Conservation (phyloP, 2,329 filamentous ascomycete genomes). For the Dothideomycetes sp. region DNA sequence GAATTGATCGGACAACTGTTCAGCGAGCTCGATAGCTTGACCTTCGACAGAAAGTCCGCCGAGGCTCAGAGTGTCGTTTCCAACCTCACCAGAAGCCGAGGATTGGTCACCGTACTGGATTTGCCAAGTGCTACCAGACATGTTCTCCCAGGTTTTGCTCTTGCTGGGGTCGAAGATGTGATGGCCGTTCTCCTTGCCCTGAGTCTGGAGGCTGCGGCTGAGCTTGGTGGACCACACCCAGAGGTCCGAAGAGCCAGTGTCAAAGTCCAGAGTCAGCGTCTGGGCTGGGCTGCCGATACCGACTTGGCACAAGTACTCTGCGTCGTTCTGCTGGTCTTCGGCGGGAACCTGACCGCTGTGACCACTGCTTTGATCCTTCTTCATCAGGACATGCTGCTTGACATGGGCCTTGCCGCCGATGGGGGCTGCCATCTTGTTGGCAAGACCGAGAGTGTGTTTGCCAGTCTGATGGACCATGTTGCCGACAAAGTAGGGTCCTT, state of each 20-base stretch:
- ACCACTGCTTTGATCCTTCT: conserved; percentile 25
- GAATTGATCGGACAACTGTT: conserved; percentile 50
- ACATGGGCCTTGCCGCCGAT: conserved; percentile 42
- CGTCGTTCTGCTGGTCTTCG: conserved; percentile 59
- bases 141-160: conserved; percentile 50
- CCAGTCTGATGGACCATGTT: conserved; percentile 42
- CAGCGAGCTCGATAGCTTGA: conserved; percentile 58
- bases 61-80: conserved; percentile 52
- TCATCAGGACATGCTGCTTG: conserved; percentile 40
- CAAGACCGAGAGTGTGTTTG: conserved; percentile 25
- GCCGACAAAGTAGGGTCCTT: conserved; percentile 51
- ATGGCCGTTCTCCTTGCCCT: conserved; percentile 34
- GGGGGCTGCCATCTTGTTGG: conserved; percentile 21
- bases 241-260: conserved; percentile 61
- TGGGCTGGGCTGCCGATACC: conserved; percentile 57
- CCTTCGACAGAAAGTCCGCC: conserved; percentile 53
- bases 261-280: conserved; percentile 53
- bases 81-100: conserved; percentile 56
- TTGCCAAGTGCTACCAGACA: conserved; percentile 47
- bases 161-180: conserved; percentile 51
- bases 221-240: conserved; percentile 39
- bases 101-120: conserved; percentile 62
- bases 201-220: conserved; percentile 18
- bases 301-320: conserved; percentile 55
- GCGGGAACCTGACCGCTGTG: conserved; percentile 20